Conservation (phyloP, 2,329 filamentous ascomycete genomes). For the Ilyonectria mors-panacis region DNA sequence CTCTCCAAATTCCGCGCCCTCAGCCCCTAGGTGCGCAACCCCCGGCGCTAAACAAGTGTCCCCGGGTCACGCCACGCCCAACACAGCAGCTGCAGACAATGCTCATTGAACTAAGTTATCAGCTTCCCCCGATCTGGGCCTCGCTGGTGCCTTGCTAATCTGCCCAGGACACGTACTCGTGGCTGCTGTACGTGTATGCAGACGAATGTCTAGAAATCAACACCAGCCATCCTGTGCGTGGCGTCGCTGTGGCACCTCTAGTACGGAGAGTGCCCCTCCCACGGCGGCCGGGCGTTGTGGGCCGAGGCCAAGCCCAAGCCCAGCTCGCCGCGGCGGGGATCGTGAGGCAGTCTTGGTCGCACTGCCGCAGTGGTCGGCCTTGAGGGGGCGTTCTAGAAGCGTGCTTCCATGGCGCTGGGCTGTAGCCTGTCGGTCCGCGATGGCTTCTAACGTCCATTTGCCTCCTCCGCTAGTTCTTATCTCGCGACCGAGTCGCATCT, state of each 20-base stretch:
- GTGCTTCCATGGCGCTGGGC: not conserved
- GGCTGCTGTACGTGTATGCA: not conserved
- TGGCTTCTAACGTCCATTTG: not conserved
- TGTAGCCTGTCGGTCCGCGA: too few relatives aligned
- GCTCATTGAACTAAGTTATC: conserved; percentile 1
- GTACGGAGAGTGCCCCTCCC: not conserved
- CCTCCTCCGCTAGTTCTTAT: not conserved
- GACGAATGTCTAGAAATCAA: too few relatives aligned
- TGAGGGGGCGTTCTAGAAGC: not conserved
- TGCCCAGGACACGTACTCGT: not conserved
- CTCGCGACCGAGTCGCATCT: not conserved
- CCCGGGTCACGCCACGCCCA: conserved; percentile 16
- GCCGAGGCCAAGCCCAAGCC: conserved; percentile 1
- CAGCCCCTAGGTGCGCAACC: not conserved
- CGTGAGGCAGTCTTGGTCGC: not conserved
- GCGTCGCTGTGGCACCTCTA: conserved; percentile 1
- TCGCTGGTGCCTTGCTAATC: not conserved
- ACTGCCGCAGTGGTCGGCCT: not conserved
- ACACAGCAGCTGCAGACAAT: conserved; percentile 24
- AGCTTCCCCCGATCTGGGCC: not conserved
- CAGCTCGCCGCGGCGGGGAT: not conserved
- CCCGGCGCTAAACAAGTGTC: not conserved
- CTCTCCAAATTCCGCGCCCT: conserved; percentile 1
- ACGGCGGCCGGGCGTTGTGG: not conserved
- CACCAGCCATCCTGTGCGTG: not conserved